Base-by-base conservation (phyloP, 768 basidiomycete species). In the Leccinum longicurvipes region DNA sequence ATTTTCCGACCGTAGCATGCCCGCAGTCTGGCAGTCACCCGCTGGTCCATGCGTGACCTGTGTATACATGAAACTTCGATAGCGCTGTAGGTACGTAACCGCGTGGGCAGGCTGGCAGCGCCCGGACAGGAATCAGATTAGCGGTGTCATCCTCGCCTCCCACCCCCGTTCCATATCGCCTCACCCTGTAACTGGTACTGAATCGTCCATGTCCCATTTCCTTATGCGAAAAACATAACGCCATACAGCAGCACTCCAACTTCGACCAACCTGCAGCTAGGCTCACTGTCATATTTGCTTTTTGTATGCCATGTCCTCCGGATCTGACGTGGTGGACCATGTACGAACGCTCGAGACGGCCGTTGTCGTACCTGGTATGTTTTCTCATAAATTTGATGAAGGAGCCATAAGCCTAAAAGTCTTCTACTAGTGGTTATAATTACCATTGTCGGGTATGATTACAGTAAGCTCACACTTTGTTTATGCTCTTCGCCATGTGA, bases 361-460 rank as follows among this genome's bases (percentile, higher is more conserved):
- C 19, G 31, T 31, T 42, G 54, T 8, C 28, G 6, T 28, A 28
- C 41, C 55, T 1, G 15, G 61, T 62, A 47, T 1, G 56, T 11
- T 8, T 23, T 6, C 34, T n/a, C 7, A 24, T 6, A 9, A 15
- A 12, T 14, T 21, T 4, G 3, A 4, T 41, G 19, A 47, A 19
- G 1, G 15, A 47, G 36, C 10, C 1, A 45, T 23, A 21, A 21
- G 10, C 45, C 49, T 5, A 47, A 6, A 9, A 17, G 3, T 7
- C 21, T 19, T 9, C 25, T 15, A 12, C 6, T 11, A 63, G 62
- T 60, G 12, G 17, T 51, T 11, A 46, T 56, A 19, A 36, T 53
- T 24, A 36, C 44, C 29, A 4, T 50, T 5, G 24, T 64, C 24
- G 55, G 48, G 47, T 64, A 63, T 29, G 62, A 63, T 47, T 63